Base-by-base conservation (phyloP, 257 asterid species). In the Ballota nigra region DNA sequence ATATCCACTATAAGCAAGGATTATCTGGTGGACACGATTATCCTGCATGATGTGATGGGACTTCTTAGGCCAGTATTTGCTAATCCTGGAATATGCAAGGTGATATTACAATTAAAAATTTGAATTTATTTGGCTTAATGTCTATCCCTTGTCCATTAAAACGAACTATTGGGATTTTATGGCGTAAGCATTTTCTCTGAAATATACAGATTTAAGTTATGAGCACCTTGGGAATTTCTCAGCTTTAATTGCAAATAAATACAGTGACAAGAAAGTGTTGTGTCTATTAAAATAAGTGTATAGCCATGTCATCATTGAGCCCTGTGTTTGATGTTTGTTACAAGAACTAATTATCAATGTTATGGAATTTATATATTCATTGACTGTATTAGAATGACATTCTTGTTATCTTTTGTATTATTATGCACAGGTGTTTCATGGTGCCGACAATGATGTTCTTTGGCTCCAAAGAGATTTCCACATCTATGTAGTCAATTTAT, bases 381-480 rank as follows among this genome's bases (percentile, higher is more conserved):
- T 40, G 55, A 67, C 43, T 34, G 29, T 43, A 22, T 18, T 31
- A 47, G 13, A 66, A 23, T 18, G 26, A 24, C 69, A 51, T 28
- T 34, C 47, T 24, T 47, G 26, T 69, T 56, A 16, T 24, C 28
- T 56, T 68, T 65, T 58, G 24, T 64, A 18, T 41, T 63, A 2
- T 3, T 62, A 49, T 83, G 79, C 9, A 68, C 85, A 94, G 99
- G 96, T 94, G 66, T 89, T 94, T 80, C 99, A 94, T 81, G 99
- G 98, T 69, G 96, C 99, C 74, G 98, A 94, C 83, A 91, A 84
- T 83, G 99, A 94, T 82, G 83, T 94, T 74, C 88, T 94, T 76
- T 94, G 99, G 99, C 97, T 94, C 67, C 97, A 94, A 87, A 86
- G 99, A 73, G 98, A 94, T 79, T 94, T 89, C 75, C 99, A 94